Conservation (phyloP, 352 stramenopile species). For the Aphanomyces cochlioides region DNA sequence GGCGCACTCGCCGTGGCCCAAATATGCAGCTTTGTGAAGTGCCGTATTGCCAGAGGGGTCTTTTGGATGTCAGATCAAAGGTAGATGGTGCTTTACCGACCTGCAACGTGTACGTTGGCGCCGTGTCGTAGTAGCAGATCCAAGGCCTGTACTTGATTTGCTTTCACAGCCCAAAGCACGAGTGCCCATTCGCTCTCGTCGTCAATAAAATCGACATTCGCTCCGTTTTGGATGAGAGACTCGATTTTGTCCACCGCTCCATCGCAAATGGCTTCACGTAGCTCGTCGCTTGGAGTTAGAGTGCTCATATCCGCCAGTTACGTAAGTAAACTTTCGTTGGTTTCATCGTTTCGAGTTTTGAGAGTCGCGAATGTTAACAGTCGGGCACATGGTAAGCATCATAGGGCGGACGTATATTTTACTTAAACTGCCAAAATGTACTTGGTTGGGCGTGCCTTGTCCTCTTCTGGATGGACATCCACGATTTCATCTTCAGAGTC, state of each 20-base stretch:
- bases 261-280: slow-evolving; percentile 47
- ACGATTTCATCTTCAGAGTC: slow-evolving; percentile 79
- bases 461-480: slow-evolving; percentile 33
- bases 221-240: slow-evolving; percentile 34
- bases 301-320: slow-evolving; percentile 15
- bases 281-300: slow-evolving; percentile 32
- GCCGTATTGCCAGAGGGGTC: slow-evolving; percentile 42
- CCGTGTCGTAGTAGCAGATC: slow-evolving; percentile 36
- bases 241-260: slow-evolving; percentile 32
- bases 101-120: slow-evolving; percentile 40
- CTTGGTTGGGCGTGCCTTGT: slow-evolving; percentile 14
- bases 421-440: slow-evolving; percentile 16
- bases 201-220: slow-evolving; percentile 43
- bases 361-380: too few species aligned
- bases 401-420: too few species aligned
- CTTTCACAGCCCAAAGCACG: slow-evolving; percentile 45
- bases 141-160: slow-evolving; percentile 36
- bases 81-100: neutral
- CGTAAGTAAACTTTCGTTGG: neutral
- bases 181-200: slow-evolving; percentile 43
- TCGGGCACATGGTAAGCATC: too few species aligned
- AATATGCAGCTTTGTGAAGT: slow-evolving; percentile 48
- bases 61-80: neutral
- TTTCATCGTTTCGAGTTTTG: neutral
- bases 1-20: slow-evolving; percentile 39